Evolutionary conservation across 1,284 basidiomycete species (phyloP).

Genomic region (Rhodotorula sp.): DNA sequence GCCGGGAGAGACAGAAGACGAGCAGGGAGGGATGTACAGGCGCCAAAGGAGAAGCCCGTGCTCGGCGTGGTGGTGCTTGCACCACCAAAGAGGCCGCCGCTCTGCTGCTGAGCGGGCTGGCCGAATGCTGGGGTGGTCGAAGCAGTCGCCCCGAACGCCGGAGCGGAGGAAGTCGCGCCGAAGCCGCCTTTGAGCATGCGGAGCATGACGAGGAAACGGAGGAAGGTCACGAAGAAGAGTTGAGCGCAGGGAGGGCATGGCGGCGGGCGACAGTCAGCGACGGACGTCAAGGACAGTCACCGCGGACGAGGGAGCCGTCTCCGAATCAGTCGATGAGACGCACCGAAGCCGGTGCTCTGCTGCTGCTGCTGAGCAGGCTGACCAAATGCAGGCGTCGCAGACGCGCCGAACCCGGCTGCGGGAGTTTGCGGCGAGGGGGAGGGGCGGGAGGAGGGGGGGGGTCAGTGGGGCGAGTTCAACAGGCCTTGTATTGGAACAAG

Average conservation of each 20-base stretch:
- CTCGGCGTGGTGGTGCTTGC: conserved; percentile 3
- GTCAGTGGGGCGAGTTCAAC: no score
- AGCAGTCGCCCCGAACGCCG: conserved; percentile 26
- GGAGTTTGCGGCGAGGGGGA: neutral
- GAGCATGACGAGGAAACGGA: neutral
- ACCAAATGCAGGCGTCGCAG: conserved; percentile 30
- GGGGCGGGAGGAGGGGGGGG: neutral
- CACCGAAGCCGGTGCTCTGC: conserved; percentile 33
- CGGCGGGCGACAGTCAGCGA: neutral
- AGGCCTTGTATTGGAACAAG: no score
- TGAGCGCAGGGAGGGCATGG: neutral
- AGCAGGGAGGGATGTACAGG: neutral
- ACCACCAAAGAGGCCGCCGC: conserved; percentile 35
- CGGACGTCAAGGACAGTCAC: neutral
- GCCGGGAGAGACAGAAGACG: neutral
- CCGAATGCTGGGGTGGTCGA: conserved; percentile 31
- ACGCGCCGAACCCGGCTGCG: conserved; percentile 25
- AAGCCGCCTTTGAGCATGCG: conserved; percentile 23
- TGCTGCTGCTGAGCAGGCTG: conserved; percentile 28
- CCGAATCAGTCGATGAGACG: neutral
- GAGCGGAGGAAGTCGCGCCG: conserved; percentile 21
- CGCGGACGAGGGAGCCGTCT: neutral
- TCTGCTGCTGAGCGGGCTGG: conserved; percentile 13
- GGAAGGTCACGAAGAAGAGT: no score
- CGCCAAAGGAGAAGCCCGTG: conserved; percentile 39